Base-by-base conservation (phyloP, 768 basidiomycete genomes). In the Artomyces pyxidatus region DNA sequence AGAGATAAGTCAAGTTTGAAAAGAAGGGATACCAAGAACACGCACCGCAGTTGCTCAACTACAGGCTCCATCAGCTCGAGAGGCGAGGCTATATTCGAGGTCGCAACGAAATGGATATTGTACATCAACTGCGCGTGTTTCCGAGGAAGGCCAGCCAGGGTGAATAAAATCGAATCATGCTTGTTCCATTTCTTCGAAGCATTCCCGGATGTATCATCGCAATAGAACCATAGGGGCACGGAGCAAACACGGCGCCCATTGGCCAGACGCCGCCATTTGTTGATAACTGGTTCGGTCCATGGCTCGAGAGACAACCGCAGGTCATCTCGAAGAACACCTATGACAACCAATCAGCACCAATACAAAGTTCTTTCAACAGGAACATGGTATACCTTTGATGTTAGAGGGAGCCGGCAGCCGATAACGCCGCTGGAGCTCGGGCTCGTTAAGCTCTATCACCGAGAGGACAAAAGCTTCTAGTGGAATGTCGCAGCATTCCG, bases 171-270 rank as follows among this genome's bases (percentile, higher is more conserved):
- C 4, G 57, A 63, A 49, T 73, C 71, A 45, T 74, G 73, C 44
- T 69, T 62, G 49, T 74, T 75, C 72, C 72, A 74, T 50, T 72
- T 71, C 52, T 76, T 76, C 0, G 71, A 74, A 0, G 55, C 28
- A 50, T 74, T 74, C 0, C 72, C 73, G 0, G 70, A 74, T 0
- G 69, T 71, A 44, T 74, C 68, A 39, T 74, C 71, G 48, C 71
- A 71, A 52, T 73, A 73, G 0, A 70, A 32, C 68, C 70, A 71
- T 0, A 74, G 42, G 11, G 65, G 65, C 17, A 69, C 50, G 0
- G 61, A 28, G 11, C 61, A 28, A 6, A 71, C 67, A 23, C 60
- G 61, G 17, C 52, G 51, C 0, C 45, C 54, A 6, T 49, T 29
- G 1, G 58, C 56, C 26, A 21, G 22, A 9, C n/a, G n/a, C n/a